Evolutionary conservation across 805 yeast species (phyloP), one percentile per base, ranked within the genome.

Genomic region (Teunomyces aglyptinius): DNA sequence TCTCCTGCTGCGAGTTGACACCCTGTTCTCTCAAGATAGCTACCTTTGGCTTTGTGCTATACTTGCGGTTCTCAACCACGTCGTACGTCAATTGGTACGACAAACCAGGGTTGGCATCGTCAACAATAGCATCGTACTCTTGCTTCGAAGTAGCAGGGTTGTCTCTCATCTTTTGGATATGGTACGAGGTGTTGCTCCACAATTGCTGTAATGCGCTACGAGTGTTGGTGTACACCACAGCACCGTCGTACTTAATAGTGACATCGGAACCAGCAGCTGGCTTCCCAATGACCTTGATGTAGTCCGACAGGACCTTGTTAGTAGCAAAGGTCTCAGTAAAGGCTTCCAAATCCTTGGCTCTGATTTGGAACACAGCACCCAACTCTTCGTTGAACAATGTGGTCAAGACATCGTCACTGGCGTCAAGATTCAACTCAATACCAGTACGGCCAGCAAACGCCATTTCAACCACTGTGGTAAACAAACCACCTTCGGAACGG

Each of bases 21-120:
- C 99, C 99, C 72, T 94, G 99, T 66, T 94, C 99, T 73, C 99
- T 86, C 60, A 94, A 76, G 47, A 94, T 90, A 34, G 98, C 99
- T 54, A 94, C 98, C 68, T 82, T 86, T 43, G 99, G 99, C 60
- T 74, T 81, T 55, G 19, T 65, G 49, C 12, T 35, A 40, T 15
- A 28, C 48, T 11, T 63, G 55, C 31, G 45, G 31, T 33, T 20
- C 13, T 27, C 40, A 18, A 39, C 34, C 38, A 85, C 85, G 46
- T 80, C 76, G 60, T 74, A 94, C 2, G 96, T 81, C 59, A 94
- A 75, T 58, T 87, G 80, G 72, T 83, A 94, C 12, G 83, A 77
- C 52, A 94, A 71, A 68, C 99, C 99, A 33, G 98, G 97, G 66
- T 94, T 94, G 20, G 75, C 67, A 66, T 91, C 87, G 59, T 94